Evolutionary conservation across 768 basidiomycete genomes (phyloP).

Genomic region (Kwoniella mangroviensis): DNA sequence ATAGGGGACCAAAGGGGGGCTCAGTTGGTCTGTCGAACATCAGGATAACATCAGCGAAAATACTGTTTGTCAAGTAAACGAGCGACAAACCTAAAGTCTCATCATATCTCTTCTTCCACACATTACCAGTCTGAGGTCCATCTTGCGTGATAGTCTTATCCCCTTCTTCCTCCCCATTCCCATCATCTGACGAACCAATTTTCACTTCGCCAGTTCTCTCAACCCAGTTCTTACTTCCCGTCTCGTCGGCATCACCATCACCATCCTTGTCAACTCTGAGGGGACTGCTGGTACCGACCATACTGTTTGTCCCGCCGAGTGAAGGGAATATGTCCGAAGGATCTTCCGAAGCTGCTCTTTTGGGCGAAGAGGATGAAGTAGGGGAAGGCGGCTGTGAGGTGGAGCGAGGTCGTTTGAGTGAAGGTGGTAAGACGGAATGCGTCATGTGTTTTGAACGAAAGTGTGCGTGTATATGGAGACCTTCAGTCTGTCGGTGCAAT

Average conservation of each 20-base stretch:
- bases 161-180: conserved; percentile 11
- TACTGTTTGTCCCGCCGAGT: conserved; percentile 9
- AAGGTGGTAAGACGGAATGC: conserved; percentile 23
- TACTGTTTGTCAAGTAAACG: neutral
- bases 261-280: conserved; percentile 20
- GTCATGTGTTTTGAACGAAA: conserved; percentile 14
- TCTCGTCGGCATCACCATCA: conserved; percentile 30
- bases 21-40: conserved; percentile 12
- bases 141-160: conserved; percentile 14
- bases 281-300: conserved; percentile 28
- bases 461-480: neutral
- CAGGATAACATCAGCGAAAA: neutral
- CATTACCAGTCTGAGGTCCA: neutral
- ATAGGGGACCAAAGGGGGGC: conserved; percentile 37
- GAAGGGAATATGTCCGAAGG: conserved; percentile 41
- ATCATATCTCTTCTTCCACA: conserved; percentile 28
- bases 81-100: conserved; percentile 31
- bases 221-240: conserved; percentile 34
- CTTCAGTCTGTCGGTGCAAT: conserved; percentile 1
- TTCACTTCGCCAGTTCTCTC: conserved; percentile 43
- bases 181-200: conserved; percentile 28
- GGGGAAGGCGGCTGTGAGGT: conserved; percentile 44
- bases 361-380: conserved; percentile 64
- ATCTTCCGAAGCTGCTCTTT: conserved; percentile 77
- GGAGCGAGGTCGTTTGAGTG: conserved; percentile 55